These are phyloP conservation scores for Prunus davidiana DNA, from an alignment of 306 rosid genomes.

Conservation along the genomic window DNA sequence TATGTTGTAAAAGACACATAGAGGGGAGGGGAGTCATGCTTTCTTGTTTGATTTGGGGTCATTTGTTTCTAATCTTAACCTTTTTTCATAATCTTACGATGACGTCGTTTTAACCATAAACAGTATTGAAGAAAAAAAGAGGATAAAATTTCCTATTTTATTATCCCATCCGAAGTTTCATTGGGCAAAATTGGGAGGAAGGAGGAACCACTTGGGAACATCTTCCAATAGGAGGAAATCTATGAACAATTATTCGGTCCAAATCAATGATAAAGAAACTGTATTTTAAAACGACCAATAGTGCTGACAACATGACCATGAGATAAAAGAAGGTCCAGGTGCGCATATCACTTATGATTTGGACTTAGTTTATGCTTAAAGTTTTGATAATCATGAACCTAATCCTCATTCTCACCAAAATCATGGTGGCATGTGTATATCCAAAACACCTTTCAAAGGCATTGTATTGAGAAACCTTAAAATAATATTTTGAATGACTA, in stretches of 20 bases:
- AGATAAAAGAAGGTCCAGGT: constrained; percentile 20
- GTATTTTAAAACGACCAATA: neutral
- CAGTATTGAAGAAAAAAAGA: neutral
- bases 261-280: constrained; percentile 13
- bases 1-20: neutral
- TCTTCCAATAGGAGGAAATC: neutral
- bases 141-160: neutral
- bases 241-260: constrained; percentile 13
- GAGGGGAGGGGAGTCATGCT: neutral
- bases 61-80: neutral
- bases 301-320: constrained; percentile 26
- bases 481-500: constrained; percentile 25
- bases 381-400: constrained; percentile 44
- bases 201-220: constrained; percentile 3
- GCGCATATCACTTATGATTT: constrained; percentile 18
- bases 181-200: constrained; percentile 8
- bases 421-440: constrained; percentile 53
- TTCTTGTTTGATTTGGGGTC: no score
- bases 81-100: no score
- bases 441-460: constrained; percentile 23
- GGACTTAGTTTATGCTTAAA: constrained; percentile 24
- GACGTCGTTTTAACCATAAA: neutral
- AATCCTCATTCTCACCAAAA: constrained; percentile 51
- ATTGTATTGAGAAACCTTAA: constrained; percentile 27
- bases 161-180: constrained; percentile 8